phyloP scores from a whole-genome alignment of 1,284 basidiomycete genomes.

The Ceratobasidium sp. region DNA sequence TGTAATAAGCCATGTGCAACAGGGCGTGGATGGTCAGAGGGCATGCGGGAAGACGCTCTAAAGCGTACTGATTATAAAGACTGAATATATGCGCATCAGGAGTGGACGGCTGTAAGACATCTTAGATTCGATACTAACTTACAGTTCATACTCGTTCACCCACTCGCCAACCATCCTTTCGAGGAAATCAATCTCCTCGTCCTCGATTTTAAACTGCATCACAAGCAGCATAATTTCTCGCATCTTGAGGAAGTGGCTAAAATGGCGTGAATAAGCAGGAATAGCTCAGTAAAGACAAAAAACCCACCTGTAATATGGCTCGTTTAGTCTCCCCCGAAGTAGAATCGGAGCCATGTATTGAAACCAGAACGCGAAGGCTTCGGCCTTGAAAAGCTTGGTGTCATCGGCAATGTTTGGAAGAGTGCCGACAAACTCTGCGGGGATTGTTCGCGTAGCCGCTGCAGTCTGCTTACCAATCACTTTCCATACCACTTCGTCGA shows the following conservation, averaged over 20 bases:
- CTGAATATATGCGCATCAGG: slow-evolving; percentile 44
- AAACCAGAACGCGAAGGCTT: slow-evolving; percentile 53
- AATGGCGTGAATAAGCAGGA: too few species aligned
- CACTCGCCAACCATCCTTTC: slow-evolving; percentile 52
- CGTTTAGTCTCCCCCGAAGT: slow-evolving; percentile 48
- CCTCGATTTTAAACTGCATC: slow-evolving; percentile 53
- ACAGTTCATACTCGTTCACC: slow-evolving; percentile 57
- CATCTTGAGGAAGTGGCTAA: slow-evolving; percentile 54
- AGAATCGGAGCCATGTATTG: slow-evolving; percentile 55
- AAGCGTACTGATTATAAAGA: slow-evolving; percentile 53
- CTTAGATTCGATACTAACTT: slow-evolving; percentile 17
- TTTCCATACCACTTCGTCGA: slow-evolving; percentile 51
- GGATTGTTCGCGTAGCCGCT: slow-evolving; percentile 50
- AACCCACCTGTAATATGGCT: too few species aligned
- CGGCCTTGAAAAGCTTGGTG: slow-evolving; percentile 46
- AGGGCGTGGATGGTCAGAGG: slow-evolving; percentile 55
- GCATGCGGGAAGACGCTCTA: slow-evolving; percentile 50
- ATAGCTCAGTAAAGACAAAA: too few species aligned
- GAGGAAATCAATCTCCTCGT: slow-evolving; percentile 49
- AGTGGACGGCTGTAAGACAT: too few species aligned
- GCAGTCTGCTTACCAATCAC: slow-evolving; percentile 52
- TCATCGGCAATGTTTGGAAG: slow-evolving; percentile 53
- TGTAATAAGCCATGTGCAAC: slow-evolving; percentile 52
- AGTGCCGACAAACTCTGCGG: slow-evolving; percentile 52
- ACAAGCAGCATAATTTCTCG: slow-evolving; percentile 53